Conservation (phyloP, 176 grass and related monocot genomes). For the Guadua angustifolia region DNA sequence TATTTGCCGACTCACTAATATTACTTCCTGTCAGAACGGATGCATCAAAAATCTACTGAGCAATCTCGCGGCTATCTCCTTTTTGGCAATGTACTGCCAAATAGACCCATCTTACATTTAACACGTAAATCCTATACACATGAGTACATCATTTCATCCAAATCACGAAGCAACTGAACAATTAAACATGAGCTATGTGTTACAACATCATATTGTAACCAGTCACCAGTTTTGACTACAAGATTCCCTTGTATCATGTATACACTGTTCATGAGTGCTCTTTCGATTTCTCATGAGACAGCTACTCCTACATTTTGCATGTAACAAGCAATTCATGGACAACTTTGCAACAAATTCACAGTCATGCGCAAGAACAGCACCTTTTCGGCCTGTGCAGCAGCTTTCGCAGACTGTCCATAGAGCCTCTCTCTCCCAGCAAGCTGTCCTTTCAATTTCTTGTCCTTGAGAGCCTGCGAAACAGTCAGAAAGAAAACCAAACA, state of each 20-base stretch:
- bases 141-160: neutral
- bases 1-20: neutral
- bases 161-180: neutral
- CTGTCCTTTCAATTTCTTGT: conserved; percentile 84
- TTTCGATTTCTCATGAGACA: neutral
- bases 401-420: conserved; percentile 73
- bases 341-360: neutral
- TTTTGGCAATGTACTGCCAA: neutral
- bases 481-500: conserved; percentile 29
- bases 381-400: conserved; percentile 78
- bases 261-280: neutral
- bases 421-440: conserved; percentile 74
- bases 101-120: neutral
- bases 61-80: neutral
- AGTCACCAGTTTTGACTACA: conserved; percentile 11
- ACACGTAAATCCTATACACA: conserved; percentile 7
- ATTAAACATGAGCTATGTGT: neutral
- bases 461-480: conserved; percentile 52
- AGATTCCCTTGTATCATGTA: neutral
- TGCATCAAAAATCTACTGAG: neutral
- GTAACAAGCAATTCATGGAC: conserved; percentile 1
- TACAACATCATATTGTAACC: neutral
- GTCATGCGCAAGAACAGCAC: conserved; percentile 29
- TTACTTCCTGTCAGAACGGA: neutral
- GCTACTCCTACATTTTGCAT: neutral